A percentile compares a stretch with the other conserved stretches of the same genome.
phyloP scores from a whole-genome alignment of 2,329 filamentous ascomycete genomes.

The Colletotrichum costaricense region DNA sequence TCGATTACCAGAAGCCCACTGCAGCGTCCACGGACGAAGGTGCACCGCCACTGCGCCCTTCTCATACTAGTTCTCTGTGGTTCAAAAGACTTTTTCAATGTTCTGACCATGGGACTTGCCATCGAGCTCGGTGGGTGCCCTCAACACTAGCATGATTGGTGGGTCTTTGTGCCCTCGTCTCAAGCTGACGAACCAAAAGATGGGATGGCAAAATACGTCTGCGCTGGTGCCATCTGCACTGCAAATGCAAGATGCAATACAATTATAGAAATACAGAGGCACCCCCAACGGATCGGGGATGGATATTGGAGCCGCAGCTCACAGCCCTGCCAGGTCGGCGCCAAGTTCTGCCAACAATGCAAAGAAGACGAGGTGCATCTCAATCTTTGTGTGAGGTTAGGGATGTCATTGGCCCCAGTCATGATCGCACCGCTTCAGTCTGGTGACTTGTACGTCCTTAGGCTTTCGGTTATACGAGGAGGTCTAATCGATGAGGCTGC shows the following conservation, averaged over 20 bases:
- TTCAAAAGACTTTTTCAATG: slow-evolving; percentile 2
- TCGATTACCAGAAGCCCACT: background rate
- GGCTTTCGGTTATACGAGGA: slow-evolving; percentile 24
- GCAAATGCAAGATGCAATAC: slow-evolving; percentile 24
- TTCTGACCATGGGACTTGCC: slow-evolving; percentile 5
- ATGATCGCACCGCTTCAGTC: slow-evolving; percentile 24
- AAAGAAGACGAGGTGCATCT: slow-evolving; percentile 35
- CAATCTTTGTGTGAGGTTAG: slow-evolving; percentile 12
- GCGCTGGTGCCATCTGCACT: slow-evolving; percentile 18
- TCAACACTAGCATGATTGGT: slow-evolving; percentile 20
- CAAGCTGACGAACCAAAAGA: slow-evolving; percentile 21
- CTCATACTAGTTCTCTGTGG: background rate
- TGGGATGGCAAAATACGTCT: background rate
- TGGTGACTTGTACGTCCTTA: slow-evolving; percentile 21
- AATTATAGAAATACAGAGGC: slow-evolving; percentile 29
- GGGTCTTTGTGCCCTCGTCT: slow-evolving; percentile 2
- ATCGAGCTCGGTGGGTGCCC: background rate
- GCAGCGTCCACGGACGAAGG: background rate
- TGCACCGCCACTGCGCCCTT: background rate
- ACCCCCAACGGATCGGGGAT: background rate
- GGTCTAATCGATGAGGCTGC: background rate
- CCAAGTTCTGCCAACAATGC: slow-evolving; percentile 27
- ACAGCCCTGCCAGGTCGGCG: slow-evolving; percentile 28
- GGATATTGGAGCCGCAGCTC: slow-evolving; percentile 32
- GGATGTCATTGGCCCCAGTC: slow-evolving; percentile 15